phyloP scores from a whole-genome alignment of 257 asterid species.

The Buddleja alternifolia region DNA sequence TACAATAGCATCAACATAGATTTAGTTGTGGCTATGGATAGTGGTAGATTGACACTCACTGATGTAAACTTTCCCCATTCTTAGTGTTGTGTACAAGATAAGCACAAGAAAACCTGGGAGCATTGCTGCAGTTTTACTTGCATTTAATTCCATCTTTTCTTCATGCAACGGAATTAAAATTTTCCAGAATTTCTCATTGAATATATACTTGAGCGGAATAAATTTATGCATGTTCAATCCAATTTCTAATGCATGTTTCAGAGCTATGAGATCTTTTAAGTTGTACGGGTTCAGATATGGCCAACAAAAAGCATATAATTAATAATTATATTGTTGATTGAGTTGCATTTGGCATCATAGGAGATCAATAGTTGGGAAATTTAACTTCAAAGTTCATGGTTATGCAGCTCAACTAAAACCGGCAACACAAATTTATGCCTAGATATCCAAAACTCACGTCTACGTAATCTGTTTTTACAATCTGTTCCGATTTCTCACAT shows the following conservation, averaged over 20 bases:
- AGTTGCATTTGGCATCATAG: neutral
- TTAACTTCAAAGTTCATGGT: neutral
- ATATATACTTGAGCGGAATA: conserved; percentile 4
- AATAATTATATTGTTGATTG: neutral
- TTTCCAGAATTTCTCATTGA: conserved; percentile 4
- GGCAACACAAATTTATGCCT: neutral
- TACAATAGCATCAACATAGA: conserved; percentile 30
- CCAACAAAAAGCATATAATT: neutral
- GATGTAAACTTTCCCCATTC: neutral
- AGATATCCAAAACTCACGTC: neutral
- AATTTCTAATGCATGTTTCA: neutral
- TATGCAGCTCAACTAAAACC: neutral
- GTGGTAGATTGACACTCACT: neutral
- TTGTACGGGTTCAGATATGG: neutral
- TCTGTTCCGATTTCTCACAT: neutral
- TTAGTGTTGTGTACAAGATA: neutral
- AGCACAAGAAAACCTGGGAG: neutral
- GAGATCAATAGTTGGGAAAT: neutral
- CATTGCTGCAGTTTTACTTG: neutral
- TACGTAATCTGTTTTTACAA: neutral
- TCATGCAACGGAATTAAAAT: neutral
- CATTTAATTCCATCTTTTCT: conserved; percentile 1
- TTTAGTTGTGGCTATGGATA: neutral
- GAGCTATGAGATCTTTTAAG: neutral
- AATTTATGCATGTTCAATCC: neutral